Evolutionary conservation across 441 rosid genomes (phyloP).

Genomic region (Biscutella laevigata): DNA sequence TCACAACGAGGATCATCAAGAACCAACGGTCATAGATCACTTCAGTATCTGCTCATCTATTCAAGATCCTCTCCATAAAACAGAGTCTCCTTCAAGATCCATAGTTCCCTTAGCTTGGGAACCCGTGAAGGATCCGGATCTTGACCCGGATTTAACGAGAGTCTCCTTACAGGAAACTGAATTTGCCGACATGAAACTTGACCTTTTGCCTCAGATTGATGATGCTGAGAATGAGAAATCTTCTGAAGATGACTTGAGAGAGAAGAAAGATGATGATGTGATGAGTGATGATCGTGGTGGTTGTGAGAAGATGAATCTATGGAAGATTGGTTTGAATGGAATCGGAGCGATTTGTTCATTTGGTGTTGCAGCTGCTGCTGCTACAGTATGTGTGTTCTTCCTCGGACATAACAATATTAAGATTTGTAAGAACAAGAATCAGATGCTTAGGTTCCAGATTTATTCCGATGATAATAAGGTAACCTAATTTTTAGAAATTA

Average conservation of each 20-base stretch:
- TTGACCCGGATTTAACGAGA: constrained; percentile 24
- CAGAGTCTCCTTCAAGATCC: constrained; percentile 30
- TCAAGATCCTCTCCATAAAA: constrained; percentile 5
- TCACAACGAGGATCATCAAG: constrained; percentile 22
- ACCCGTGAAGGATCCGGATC: constrained; percentile 23
- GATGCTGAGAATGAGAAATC: too few relatives aligned
- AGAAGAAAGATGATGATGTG: constrained; percentile 2
- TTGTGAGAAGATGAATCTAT: constrained; percentile 47
- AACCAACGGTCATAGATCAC: constrained; percentile 37
- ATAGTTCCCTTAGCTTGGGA: constrained; percentile 52
- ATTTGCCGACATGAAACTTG: constrained; percentile 93
- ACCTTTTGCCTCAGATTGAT: constrained; percentile 19
- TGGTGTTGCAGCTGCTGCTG: constrained; percentile 89
- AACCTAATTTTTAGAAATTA: not conserved
- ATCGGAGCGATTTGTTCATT: constrained; percentile 86
- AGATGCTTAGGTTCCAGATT: constrained; percentile 49
- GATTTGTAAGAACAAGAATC: constrained; percentile 32
- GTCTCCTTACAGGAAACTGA: constrained; percentile 65
- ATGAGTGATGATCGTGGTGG: constrained; percentile 4
- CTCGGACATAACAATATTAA: constrained; percentile 51
- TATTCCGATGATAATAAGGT: constrained; percentile 82
- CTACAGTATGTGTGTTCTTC: constrained; percentile 60
- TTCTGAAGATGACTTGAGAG: constrained; percentile 8
- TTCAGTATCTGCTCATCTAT: constrained; percentile 44
- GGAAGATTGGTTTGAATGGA: constrained; percentile 78